Evolutionary conservation across 371 early-diverging fungal species (phyloP), one percentile per base, ranked within the genome.

Genomic region (Chytridium lagenaria): DNA sequence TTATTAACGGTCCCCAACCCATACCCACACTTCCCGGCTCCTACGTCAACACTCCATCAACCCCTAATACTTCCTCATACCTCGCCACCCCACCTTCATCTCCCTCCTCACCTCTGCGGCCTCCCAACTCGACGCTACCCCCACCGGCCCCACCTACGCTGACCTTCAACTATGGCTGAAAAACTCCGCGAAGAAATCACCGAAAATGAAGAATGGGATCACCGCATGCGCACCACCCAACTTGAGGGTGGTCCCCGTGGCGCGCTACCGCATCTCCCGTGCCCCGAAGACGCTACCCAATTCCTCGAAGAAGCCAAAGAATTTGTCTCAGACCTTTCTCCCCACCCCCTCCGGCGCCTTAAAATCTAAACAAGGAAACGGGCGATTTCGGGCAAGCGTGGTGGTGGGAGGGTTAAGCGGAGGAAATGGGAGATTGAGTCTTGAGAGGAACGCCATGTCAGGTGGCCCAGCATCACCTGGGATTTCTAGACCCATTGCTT

Each of bases 181-280:
- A 69, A 76, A 0, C 69, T 82, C 19, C 34, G 36, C 2, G 80
- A 76, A 2, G 82, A 82, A 55, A 72, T 82, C 28, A 69, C 70
- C 22, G 79, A 77, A 12, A 82, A 78, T 57, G 70, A 71, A 26
- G 82, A 82, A 65, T 82, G 82, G 82, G 71, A 65, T 40, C 71
- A 64, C 1, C 82, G 82, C 12, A 82, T 82, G 82, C 72, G 77
- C 2, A 82, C 82, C 1, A 79, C 79, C 5, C 82, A 82, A 65
- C 72, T 82, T 34, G 82, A 82, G 39, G 82, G 82, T 30, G 82
- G 82, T 0, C 78, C 82, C 12, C 80, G 82, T 15, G 80, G 80
- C n/a, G 82, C 78, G 10, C 75, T 73, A 67, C 76, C 78, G 15
- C 76, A 79, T 66, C 30, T 72, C 3, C 66, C 75, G 31, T 69